Conservation (phyloP, 2,329 filamentous ascomycete genomes). For the Fusarium piperis region DNA sequence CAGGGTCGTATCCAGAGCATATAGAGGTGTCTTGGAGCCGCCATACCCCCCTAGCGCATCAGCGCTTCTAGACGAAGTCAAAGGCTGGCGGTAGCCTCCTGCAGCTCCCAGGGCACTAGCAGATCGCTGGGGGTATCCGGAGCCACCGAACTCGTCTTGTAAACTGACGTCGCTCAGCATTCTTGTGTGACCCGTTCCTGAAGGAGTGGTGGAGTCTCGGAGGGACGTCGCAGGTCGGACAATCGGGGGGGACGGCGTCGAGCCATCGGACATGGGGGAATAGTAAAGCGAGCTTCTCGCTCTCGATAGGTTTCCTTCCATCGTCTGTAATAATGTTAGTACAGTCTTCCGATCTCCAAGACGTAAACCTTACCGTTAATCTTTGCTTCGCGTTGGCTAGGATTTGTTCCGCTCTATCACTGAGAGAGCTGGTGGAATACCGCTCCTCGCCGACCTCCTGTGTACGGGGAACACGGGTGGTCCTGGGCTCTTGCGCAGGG, state of each 20-base stretch:
- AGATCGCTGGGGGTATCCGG: slow-evolving; percentile 62
- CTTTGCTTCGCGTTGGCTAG: slow-evolving; percentile 91
- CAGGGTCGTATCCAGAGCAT: slow-evolving; percentile 55
- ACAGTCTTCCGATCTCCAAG: background rate
- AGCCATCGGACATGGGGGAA: slow-evolving; percentile 56
- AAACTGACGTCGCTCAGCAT: slow-evolving; percentile 47
- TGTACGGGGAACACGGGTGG: slow-evolving; percentile 16
- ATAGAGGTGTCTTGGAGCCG: slow-evolving; percentile 50
- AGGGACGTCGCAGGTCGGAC: slow-evolving; percentile 42
- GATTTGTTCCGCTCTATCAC: slow-evolving; percentile 87
- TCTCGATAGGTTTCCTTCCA: slow-evolving; percentile 90
- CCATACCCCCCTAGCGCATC: slow-evolving; percentile 49
- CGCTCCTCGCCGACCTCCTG: slow-evolving; percentile 58
- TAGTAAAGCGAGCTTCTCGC: slow-evolving; percentile 74
- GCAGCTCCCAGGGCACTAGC: slow-evolving; percentile 71
- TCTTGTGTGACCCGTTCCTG: slow-evolving; percentile 40
- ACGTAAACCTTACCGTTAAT: slow-evolving; percentile 73
- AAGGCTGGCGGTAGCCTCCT: slow-evolving; percentile 65
- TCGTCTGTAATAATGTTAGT: slow-evolving; percentile 67
- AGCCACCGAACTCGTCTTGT: slow-evolving; percentile 41
- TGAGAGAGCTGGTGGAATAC: slow-evolving; percentile 78
- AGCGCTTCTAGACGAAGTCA: slow-evolving; percentile 55
- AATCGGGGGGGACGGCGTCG: slow-evolving; percentile 63
- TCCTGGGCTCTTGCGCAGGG: slow-evolving; percentile 38
- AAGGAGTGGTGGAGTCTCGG: slow-evolving; percentile 29